Evolutionary conservation across 352 stramenopile species (phyloP), one percentile per base, ranked within the genome.

Genomic region (Thalassiosira mediterranea): DNA sequence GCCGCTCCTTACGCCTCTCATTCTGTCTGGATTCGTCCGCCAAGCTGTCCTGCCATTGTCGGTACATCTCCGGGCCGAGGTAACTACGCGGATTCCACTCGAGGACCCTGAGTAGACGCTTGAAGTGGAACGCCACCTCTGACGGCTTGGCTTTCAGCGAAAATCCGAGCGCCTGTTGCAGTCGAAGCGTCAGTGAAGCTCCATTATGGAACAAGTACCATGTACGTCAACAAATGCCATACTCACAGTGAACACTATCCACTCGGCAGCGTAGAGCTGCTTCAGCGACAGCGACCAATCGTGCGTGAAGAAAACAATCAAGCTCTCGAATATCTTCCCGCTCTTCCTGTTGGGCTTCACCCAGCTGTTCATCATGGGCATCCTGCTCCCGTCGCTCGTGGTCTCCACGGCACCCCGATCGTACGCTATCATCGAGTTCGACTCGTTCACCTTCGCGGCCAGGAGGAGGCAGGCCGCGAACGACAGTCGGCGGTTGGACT

Each of bases 381-480:
- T 48, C 23, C 54, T 40, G 38, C 48, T 57, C 15, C 47, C 49
- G 37, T 62, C 47, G n/a, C 49, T 77, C 29, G 61, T 62, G 26
- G 64, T 68, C 52, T 79, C 53, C 23, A 29, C 38, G 13, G 38
- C 62, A 57, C 11, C 53, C 42, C 8, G 23, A 37, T 86, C 65
- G 81, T 88, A 71, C 7, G 84, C 73, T 31, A 90, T 63, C 17
- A 72, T 68, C 8, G 87, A 81, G 66, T 92, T 88, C 3, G 79
- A 72, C 57, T 93, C 87, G 28, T 95, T 93, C 26, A 94, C 85
- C 78, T 99, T 99, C 37, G 94, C 91, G 0, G 96, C 95, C 13
- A 99, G 86, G 15, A 98, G 74, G 23, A 98, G 87, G 59, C 95
- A 99, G 26, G 96, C 94, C 1, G 96, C 94, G 93, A 99, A 98